These are phyloP conservation scores for Apiospora koreana DNA, from an alignment of 2,329 filamentous ascomycete genomes.

Conservation along the genomic window DNA sequence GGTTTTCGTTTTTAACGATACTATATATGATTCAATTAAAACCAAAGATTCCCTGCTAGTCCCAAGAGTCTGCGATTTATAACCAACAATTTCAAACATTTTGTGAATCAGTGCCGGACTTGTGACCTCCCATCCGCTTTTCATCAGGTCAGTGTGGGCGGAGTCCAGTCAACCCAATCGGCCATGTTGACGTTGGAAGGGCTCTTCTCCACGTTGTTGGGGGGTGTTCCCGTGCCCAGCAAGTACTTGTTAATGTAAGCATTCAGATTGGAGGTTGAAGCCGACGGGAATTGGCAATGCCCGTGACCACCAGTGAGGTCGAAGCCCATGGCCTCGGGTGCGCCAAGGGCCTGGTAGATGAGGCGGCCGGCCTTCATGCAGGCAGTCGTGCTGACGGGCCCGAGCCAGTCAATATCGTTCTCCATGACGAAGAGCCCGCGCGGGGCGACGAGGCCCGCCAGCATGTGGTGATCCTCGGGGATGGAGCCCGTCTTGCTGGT, in stretches of 20 bases:
- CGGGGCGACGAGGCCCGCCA: slow-evolving; percentile 57
- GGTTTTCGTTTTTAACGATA: not conserved
- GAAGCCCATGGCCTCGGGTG: slow-evolving; percentile 57
- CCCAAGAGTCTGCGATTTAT: not conserved
- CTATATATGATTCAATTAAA: not conserved
- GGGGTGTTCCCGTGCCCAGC: slow-evolving; percentile 36
- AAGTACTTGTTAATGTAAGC: slow-evolving; percentile 59
- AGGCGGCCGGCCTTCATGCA: slow-evolving; percentile 57
- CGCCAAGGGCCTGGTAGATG: slow-evolving; percentile 56
- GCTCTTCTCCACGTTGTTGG: slow-evolving; percentile 39
- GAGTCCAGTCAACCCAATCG: slow-evolving; percentile 43
- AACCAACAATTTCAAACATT: not conserved
- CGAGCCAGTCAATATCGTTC: slow-evolving; percentile 62
- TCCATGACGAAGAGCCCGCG: slow-evolving; percentile 57
- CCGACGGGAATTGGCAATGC: slow-evolving; percentile 57
- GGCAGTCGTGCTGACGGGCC: slow-evolving; percentile 55
- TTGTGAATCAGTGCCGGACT: too few species aligned
- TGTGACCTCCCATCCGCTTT: not conserved
- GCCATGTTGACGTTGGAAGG: slow-evolving; percentile 38
- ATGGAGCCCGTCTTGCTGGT: slow-evolving; percentile 46
- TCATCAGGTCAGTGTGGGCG: slow-evolving; percentile 32
- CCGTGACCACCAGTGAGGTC: slow-evolving; percentile 54
- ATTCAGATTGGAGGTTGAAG: slow-evolving; percentile 52
- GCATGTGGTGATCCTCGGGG: slow-evolving; percentile 59
- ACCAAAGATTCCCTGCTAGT: not conserved